Evolutionary conservation across 1,284 basidiomycete genomes (phyloP).

Genomic region (Marasmius tenuissimus): DNA sequence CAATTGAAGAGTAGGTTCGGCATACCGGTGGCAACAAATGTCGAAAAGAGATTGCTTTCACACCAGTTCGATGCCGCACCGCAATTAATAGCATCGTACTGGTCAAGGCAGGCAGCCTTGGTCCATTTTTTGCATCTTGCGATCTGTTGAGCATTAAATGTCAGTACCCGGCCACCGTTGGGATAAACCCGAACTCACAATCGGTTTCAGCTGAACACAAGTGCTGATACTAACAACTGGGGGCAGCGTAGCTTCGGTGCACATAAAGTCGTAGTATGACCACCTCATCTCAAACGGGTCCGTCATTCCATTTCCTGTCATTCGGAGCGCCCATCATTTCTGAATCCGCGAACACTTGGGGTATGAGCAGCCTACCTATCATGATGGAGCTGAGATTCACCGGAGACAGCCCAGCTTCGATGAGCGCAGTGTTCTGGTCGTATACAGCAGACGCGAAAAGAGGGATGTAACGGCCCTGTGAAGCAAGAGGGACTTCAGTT

Average conservation of each 20-base stretch:
- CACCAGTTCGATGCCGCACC: constrained; percentile 52
- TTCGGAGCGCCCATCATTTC: not conserved
- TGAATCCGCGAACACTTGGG: not conserved
- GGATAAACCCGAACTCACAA: constrained; percentile 29
- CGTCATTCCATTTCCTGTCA: constrained; percentile 54
- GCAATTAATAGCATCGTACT: constrained; percentile 54
- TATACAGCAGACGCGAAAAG: constrained; percentile 62
- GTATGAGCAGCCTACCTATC: constrained; percentile 45
- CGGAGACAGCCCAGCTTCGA: constrained; percentile 46
- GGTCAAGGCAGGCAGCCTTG: constrained; percentile 43
- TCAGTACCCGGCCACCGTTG: not conserved
- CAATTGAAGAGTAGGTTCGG: not conserved
- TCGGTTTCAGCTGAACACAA: constrained; percentile 50
- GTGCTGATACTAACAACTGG: too few relatives aligned
- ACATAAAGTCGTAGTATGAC: constrained; percentile 48
- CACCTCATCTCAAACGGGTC: constrained; percentile 40
- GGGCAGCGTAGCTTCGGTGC: constrained; percentile 30
- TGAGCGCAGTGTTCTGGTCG: constrained; percentile 55
- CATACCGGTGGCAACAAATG: constrained; percentile 37
- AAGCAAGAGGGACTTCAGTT: not conserved
- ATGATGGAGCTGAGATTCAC: too few relatives aligned
- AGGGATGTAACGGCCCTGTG: constrained; percentile 63
- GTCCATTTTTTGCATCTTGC: constrained; percentile 52
- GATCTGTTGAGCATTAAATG: constrained; percentile 25
- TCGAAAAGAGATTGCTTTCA: constrained; percentile 25